Percentiles rank a stretch among this genome's conserved stretches.
Evolutionary conservation across 106 monocot species (phyloP).

Genomic region (Dioscorea zingiberensis): DNA sequence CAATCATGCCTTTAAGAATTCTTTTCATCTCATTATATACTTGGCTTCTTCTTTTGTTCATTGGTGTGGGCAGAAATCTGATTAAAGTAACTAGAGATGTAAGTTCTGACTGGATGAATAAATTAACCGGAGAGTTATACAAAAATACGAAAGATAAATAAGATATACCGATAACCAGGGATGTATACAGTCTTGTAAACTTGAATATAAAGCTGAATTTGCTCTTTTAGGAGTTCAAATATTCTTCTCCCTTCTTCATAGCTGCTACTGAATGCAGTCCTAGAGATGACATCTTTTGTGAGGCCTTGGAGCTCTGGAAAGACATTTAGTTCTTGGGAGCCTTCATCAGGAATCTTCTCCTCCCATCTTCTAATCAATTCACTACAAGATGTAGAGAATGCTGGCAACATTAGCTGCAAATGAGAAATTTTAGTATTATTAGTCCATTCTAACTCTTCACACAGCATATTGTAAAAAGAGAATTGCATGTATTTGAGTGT

Average conservation of each 20-base stretch:
- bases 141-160: slow-evolving; percentile 10
- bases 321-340: slow-evolving; percentile 36
- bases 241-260: slow-evolving; percentile 38
- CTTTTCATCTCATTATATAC: too few species aligned
- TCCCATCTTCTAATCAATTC: slow-evolving; percentile 28
- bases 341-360: background rate
- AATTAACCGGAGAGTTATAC: too few species aligned
- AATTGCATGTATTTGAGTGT: too few species aligned
- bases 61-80: too few species aligned
- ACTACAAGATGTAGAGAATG: slow-evolving; percentile 20
- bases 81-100: too few species aligned
- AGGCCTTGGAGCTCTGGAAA: slow-evolving; percentile 65
- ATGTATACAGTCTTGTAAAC: slow-evolving; percentile 13
- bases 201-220: slow-evolving; percentile 18
- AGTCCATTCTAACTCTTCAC: too few species aligned
- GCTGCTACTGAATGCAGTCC: slow-evolving; percentile 50
- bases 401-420: slow-evolving; percentile 14
- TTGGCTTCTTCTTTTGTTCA: too few species aligned
- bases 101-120: too few species aligned
- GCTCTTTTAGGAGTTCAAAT: slow-evolving; percentile 36
- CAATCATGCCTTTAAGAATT: too few species aligned
- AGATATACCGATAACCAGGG: slow-evolving; percentile 37
- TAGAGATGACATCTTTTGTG: slow-evolving; percentile 75
- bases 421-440: slow-evolving; percentile 31
- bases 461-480: too few species aligned